A percentile compares a stretch with the other conserved stretches of the same genome.
Conservation (phyloP, 1,284 basidiomycete genomes). For the Cryptococcus sp. region DNA sequence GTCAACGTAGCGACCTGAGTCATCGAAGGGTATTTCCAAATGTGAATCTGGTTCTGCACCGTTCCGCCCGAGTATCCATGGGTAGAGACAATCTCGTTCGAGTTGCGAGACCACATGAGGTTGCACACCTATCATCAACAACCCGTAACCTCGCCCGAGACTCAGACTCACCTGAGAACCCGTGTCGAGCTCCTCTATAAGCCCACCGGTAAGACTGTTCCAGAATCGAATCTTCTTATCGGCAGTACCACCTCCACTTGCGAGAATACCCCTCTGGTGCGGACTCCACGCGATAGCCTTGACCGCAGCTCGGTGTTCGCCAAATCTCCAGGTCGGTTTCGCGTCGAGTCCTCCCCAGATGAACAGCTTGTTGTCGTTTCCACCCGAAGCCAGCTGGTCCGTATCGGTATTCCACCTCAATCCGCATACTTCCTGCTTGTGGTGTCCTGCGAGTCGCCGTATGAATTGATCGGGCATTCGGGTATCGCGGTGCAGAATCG, state of each 20-base stretch:
- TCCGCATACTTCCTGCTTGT: conserved; percentile 95
- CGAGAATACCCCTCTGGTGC: conserved; percentile 83
- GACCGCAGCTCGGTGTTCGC: conserved; percentile 92
- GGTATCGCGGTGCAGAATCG: conserved; percentile 88
- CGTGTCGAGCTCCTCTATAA: conserved; percentile 82
- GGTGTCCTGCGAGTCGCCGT: conserved; percentile 64
- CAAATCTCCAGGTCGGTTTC: conserved; percentile 83
- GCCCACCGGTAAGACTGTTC: conserved; percentile 82
- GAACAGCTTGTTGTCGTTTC: conserved; percentile 97
- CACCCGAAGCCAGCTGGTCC: conserved; percentile 83
- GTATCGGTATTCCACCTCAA: conserved; percentile 77
- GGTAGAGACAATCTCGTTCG: conserved; percentile 94
- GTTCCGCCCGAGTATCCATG: conserved; percentile 93
- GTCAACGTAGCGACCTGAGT: conserved; percentile 90
- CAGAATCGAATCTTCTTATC: conserved; percentile 97
- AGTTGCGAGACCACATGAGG: conserved; percentile 90
- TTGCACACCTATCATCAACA: conserved; percentile 73
- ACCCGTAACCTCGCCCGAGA: neutral
- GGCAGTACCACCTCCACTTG: conserved; percentile 95
- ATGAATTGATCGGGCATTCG: conserved; percentile 67
- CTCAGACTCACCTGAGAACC: conserved; percentile 71
- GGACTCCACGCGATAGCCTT: conserved; percentile 99
- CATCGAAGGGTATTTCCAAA: conserved; percentile 93
- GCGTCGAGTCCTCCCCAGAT: conserved; percentile 75
- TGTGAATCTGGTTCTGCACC: conserved; percentile 95